These are phyloP conservation scores for Cercospora sesami DNA, from an alignment of 2,329 filamentous ascomycete species.

Conservation along the genomic window DNA sequence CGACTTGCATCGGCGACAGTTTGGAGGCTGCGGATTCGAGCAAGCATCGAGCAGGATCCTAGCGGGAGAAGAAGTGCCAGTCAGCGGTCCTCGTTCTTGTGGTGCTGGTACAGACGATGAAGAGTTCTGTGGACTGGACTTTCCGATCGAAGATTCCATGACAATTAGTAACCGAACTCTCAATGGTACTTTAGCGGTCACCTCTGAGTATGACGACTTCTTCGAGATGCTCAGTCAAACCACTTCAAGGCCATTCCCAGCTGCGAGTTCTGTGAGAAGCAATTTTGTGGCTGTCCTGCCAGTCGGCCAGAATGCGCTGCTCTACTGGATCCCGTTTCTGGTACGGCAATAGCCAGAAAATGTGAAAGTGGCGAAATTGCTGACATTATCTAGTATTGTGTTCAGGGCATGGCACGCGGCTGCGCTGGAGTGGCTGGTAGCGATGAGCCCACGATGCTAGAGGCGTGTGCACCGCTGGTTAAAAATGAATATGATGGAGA, in stretches of 20 bases:
- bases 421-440: not conserved
- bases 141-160: not conserved
- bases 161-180: not conserved
- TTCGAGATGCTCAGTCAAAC: not conserved
- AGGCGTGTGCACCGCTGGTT: not conserved
- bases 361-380: not conserved
- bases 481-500: not conserved
- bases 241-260: not conserved
- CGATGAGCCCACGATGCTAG: not conserved
- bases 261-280: not conserved
- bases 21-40: not conserved
- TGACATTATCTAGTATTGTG: not conserved
- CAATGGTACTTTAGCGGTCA: not conserved
- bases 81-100: not conserved
- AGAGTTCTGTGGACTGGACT: not conserved
- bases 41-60: not conserved
- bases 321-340: not conserved
- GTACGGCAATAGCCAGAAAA: not conserved
- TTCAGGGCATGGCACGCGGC: not conserved
- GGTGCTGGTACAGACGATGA: not conserved
- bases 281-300: not conserved
- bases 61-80: not conserved
- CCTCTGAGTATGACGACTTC: not conserved
- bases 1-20: not conserved
- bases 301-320: not conserved